Evolutionary conservation across 371 early-diverging fungal species (phyloP).

Genomic region (Nematocida major): DNA sequence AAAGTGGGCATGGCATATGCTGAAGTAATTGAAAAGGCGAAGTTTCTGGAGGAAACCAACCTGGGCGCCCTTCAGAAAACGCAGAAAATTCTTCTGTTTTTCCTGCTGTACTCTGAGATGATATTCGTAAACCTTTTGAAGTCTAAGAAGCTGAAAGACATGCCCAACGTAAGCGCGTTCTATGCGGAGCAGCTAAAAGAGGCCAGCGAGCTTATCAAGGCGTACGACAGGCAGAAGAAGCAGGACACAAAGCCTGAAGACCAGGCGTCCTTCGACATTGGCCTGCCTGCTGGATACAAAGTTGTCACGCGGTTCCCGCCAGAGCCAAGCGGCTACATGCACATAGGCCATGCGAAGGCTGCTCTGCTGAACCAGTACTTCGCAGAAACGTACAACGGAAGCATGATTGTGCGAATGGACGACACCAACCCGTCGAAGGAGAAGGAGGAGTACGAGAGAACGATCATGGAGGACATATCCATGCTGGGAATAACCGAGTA

Average conservation of each 20-base stretch:
- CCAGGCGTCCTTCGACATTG: constrained; percentile 51
- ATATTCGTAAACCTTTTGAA: constrained; percentile 42
- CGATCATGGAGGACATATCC: constrained; percentile 60
- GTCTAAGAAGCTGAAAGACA: constrained; percentile 7
- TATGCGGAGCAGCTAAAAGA: constrained; percentile 43
- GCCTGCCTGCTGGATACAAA: constrained; percentile 34
- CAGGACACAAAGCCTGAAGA: constrained; percentile 26
- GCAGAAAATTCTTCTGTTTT: constrained; percentile 24
- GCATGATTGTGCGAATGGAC: constrained; percentile 90
- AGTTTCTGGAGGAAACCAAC: not conserved
- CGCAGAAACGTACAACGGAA: constrained; percentile 81
- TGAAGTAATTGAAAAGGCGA: not conserved
- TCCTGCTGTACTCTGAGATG: constrained; percentile 18
- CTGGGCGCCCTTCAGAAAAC: not conserved
- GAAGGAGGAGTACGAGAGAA: constrained; percentile 67
- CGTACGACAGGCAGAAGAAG: constrained; percentile 52
- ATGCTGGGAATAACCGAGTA: constrained; percentile 73
- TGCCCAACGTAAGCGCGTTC: constrained; percentile 24
- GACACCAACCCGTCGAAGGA: constrained; percentile 99
- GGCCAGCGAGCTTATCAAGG: constrained; percentile 51
- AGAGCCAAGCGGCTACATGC: constrained; percentile 94
- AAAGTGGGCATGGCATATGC: constrained; percentile 9
- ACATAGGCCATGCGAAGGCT: constrained; percentile 98
- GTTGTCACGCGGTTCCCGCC: constrained; percentile 88
- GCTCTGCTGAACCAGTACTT: constrained; percentile 92